Evolutionary conservation across 2,329 filamentous ascomycete genomes (phyloP).

Genomic region (Aureobasidium sp.): DNA sequence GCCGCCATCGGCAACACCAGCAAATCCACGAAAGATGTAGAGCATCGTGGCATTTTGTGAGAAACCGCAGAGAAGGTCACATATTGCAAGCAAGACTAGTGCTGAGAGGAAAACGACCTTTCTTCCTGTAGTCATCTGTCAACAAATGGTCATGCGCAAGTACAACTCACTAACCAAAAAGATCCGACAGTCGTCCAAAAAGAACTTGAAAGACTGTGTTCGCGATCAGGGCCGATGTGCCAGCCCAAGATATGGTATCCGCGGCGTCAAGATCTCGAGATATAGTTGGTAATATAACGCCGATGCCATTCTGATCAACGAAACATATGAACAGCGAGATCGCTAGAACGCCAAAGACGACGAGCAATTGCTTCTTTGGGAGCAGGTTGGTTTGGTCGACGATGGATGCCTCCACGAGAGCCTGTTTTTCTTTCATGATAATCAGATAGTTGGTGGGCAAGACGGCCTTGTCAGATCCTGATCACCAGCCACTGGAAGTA

Average conservation of each 20-base stretch:
- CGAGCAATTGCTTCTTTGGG: background rate
- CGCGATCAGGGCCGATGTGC: background rate
- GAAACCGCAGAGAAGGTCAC: background rate
- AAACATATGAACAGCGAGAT: background rate
- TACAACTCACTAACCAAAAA: background rate
- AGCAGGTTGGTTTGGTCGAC: background rate
- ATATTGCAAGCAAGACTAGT: background rate
- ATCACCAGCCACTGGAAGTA: background rate
- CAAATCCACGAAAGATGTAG: conserved; percentile 54
- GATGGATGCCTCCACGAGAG: background rate
- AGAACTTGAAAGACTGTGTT: conserved; percentile 1
- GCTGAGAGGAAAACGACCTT: background rate
- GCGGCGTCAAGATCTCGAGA: background rate
- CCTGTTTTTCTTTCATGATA: background rate
- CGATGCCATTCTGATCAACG: conserved; percentile 4
- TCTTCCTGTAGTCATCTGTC: background rate
- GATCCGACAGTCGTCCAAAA: background rate
- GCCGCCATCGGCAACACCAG: conserved; percentile 57
- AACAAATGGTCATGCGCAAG: background rate
- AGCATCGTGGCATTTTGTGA: conserved; percentile 46
- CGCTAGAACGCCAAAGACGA: background rate
- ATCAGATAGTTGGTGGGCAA: too few species aligned
- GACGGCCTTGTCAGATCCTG: background rate
- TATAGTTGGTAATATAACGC: background rate
- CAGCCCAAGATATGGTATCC: background rate